Percentiles rank a stretch among this genome's conserved stretches.
Conservation (phyloP, 2,329 filamentous ascomycete species). For the Aaosphaeria arxii region DNA sequence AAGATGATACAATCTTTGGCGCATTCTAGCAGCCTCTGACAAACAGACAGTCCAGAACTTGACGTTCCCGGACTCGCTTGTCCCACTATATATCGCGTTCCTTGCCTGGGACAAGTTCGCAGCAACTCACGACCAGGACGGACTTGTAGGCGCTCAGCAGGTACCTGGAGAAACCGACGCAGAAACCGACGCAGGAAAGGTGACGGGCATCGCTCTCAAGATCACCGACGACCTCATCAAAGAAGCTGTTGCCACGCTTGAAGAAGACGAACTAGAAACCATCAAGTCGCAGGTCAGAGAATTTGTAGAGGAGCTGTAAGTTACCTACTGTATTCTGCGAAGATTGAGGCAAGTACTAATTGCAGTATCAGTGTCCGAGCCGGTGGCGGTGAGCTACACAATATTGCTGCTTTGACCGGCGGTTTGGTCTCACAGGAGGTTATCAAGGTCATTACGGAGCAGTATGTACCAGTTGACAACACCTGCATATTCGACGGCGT, state of each 20-base stretch:
- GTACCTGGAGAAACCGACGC: slow-evolving; percentile 34
- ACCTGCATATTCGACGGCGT: slow-evolving; percentile 63
- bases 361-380: slow-evolving; percentile 60
- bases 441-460: slow-evolving; percentile 79
- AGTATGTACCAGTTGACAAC: slow-evolving; percentile 64
- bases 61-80: slow-evolving; percentile 43
- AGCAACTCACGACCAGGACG: slow-evolving; percentile 39
- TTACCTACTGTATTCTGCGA: slow-evolving; percentile 2
- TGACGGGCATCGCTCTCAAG: slow-evolving; percentile 43
- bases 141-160: slow-evolving; percentile 28
- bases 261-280: slow-evolving; percentile 41
- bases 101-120: slow-evolving; percentile 49
- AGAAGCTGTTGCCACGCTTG: slow-evolving; percentile 38
- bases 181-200: slow-evolving; percentile 37
- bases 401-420: slow-evolving; percentile 81
- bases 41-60: slow-evolving; percentile 28
- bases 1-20: slow-evolving; percentile 26
- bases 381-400: slow-evolving; percentile 84
- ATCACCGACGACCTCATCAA: slow-evolving; percentile 43
- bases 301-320: slow-evolving; percentile 45
- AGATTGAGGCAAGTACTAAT: not conserved
- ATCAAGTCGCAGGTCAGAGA: slow-evolving; percentile 35
- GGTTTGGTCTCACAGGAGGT: slow-evolving; percentile 96
- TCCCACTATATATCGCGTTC: slow-evolving; percentile 51
- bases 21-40: no score